Evolutionary conservation across 305 asterid species (phyloP).

Genomic region (Withania somnifera): DNA sequence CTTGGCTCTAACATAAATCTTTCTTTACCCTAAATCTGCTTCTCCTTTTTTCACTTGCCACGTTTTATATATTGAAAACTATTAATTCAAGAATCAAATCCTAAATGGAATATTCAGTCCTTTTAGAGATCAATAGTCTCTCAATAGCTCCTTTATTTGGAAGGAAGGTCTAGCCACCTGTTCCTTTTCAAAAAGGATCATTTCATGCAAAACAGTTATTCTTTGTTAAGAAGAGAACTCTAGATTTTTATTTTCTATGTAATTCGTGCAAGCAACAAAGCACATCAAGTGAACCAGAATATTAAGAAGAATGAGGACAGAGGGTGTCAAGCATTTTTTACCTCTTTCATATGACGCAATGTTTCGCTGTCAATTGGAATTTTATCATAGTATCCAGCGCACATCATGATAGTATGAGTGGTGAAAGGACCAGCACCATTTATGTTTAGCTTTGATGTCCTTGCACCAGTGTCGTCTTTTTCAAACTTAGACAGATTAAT

Average conservation of each 20-base stretch:
- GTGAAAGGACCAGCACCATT: conserved; percentile 27
- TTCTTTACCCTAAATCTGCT: too few relatives aligned
- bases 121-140: too few relatives aligned
- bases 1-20: too few relatives aligned
- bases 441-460: not conserved
- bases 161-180: too few relatives aligned
- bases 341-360: conserved; percentile 26
- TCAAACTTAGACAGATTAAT: conserved; percentile 2
- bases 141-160: too few relatives aligned
- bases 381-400: conserved; percentile 19
- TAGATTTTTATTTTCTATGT: not conserved
- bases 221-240: too few relatives aligned
- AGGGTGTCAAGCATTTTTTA: not conserved
- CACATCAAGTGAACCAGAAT: not conserved
- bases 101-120: too few relatives aligned
- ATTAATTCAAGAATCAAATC: too few relatives aligned
- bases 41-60: too few relatives aligned
- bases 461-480: not conserved
- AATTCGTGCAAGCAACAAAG: not conserved
- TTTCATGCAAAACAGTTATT: too few relatives aligned
- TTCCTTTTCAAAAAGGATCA: too few relatives aligned
- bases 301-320: not conserved
- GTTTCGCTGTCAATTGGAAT: conserved; percentile 34
- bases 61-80: too few relatives aligned
- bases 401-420: conserved; percentile 32